Evolutionary conservation across 306 rosid species (phyloP).

Genomic region (Senna tora): DNA sequence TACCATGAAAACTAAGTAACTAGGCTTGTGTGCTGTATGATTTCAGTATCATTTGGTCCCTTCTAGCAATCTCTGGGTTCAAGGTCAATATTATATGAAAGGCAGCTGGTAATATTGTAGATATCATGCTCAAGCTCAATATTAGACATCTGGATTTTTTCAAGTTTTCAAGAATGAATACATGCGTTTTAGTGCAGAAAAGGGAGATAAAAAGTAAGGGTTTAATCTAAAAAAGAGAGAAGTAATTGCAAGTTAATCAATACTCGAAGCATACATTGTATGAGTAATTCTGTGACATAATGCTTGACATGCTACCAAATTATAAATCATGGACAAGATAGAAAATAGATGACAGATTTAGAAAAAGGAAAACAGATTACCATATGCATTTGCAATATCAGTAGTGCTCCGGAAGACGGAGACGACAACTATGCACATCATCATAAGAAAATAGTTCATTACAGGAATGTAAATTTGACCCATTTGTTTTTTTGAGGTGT

Average conservation of each 20-base stretch:
- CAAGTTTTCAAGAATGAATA: slow-evolving; percentile 2
- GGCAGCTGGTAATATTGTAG: not conserved
- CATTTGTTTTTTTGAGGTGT: slow-evolving; percentile 85
- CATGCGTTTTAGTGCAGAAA: slow-evolving; percentile 10
- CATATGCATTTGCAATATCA: slow-evolving; percentile 96
- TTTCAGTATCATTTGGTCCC: not conserved
- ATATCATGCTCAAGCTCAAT: not conserved
- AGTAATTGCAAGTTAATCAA: slow-evolving; percentile 12
- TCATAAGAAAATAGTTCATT: slow-evolving; percentile 88
- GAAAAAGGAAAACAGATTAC: slow-evolving; percentile 46
- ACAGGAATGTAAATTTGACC: slow-evolving; percentile 96
- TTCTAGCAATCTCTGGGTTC: slow-evolving; percentile 6
- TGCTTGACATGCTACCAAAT: not conserved
- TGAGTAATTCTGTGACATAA: not conserved
- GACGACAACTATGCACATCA: slow-evolving; percentile 87
- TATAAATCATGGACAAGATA: slow-evolving; percentile 9
- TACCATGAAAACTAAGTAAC: not conserved
- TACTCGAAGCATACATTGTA: not conserved
- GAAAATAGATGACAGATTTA: slow-evolving; percentile 24
- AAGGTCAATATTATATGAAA: not conserved
- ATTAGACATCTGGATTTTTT: not conserved
- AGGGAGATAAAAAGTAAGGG: not conserved
- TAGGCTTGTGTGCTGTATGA: not conserved
- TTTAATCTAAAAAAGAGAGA: not conserved
- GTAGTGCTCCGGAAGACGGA: slow-evolving; percentile 84